phyloP scores from a whole-genome alignment of 768 basidiomycete species.

The Lactarius psammicola region DNA sequence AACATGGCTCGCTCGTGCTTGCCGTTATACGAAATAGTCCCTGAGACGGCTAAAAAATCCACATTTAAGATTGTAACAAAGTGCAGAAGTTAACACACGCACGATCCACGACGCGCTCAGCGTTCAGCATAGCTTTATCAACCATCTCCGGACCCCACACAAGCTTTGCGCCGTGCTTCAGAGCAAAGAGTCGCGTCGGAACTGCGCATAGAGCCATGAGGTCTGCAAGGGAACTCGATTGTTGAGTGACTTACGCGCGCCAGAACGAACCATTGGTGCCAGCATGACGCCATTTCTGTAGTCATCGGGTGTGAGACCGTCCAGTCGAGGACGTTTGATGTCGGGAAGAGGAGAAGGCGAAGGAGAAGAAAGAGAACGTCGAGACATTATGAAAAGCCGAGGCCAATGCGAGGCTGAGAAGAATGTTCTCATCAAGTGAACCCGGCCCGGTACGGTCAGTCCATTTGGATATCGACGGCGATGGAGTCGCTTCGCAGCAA shows the following conservation, averaged over 20 bases:
- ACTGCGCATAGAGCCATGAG: conserved; percentile 46
- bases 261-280: conserved; percentile 98
- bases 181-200: conserved; percentile 78
- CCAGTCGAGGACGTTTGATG: conserved; percentile 23
- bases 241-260: conserved; percentile 60
- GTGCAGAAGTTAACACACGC: conserved; percentile 33
- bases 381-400: conserved; percentile 17
- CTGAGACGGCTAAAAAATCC: conserved; percentile 63
- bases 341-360: conserved; percentile 23
- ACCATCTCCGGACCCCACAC: conserved; percentile 98
- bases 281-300: conserved; percentile 90
- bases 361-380: conserved; percentile 25
- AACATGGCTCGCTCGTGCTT: conserved; percentile 77
- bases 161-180: conserved; percentile 90
- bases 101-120: conserved; percentile 86
- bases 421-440: conserved; percentile 3
- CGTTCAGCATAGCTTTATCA: conserved; percentile 91
- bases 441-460: background rate
- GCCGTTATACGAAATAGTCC: conserved; percentile 84
- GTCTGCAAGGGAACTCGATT: background rate
- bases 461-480: conserved; percentile 3
- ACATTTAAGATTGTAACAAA: conserved; percentile 2
- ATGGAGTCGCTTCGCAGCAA: conserved; percentile 40
- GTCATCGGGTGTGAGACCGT: conserved; percentile 59
- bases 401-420: background rate